A percentile compares a stretch with the other conserved stretches of the same genome.
These are phyloP conservation scores for Trypanosoma brucei DNA, from an alignment of 208 protist species.

Conservation along the genomic window DNA sequence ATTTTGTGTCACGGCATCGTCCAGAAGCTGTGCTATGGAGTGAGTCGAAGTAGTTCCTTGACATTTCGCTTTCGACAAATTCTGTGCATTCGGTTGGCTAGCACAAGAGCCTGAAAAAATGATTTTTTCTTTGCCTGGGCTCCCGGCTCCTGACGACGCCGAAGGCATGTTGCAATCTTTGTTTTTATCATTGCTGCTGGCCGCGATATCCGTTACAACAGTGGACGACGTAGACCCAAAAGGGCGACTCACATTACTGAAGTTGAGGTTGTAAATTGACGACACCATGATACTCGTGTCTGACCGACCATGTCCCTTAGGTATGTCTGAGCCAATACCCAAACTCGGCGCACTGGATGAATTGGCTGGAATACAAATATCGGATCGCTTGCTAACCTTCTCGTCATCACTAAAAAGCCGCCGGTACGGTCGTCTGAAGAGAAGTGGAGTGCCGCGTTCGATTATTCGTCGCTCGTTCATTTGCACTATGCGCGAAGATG, in stretches of 20 bases:
- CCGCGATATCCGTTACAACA: constrained; percentile 3
- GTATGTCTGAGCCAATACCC: not conserved
- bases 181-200: not conserved
- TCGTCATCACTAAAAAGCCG: constrained; percentile 11
- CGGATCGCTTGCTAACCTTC: not conserved
- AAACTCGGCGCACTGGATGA: not conserved
- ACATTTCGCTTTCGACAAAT: not conserved
- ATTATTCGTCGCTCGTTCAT: constrained; percentile 20
- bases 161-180: not conserved
- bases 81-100: too few species aligned
- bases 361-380: not conserved
- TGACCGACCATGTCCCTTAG: not conserved
- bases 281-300: constrained; percentile 7
- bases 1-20: not conserved
- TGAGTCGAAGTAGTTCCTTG: not conserved
- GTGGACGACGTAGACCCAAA: not conserved
- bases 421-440: constrained; percentile 13
- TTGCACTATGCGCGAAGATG: constrained; percentile 4
- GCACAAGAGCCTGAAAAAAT: too few species aligned
- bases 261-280: constrained; percentile 1
- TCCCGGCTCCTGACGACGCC: too few species aligned
- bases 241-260: not conserved
- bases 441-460: constrained; percentile 19
- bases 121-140: too few species aligned
- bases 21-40: not conserved